Conservation (phyloP, 106 monocot species). For the Xerophyta viscosa region DNA sequence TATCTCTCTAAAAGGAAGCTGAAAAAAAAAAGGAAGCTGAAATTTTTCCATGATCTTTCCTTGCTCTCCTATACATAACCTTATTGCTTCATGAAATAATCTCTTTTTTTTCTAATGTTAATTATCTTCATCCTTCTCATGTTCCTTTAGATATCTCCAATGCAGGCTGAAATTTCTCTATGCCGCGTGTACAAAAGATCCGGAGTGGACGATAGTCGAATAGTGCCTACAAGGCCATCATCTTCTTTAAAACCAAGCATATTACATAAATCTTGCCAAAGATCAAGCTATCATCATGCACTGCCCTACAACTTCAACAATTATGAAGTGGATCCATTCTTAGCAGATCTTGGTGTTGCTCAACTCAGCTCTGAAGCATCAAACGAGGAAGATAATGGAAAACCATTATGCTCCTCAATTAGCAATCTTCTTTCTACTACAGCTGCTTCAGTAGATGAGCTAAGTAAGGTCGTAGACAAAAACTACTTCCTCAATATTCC, state of each 20-base stretch:
- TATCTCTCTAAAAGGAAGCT: too few species aligned
- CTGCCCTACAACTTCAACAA: constrained; percentile 1
- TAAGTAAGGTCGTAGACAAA: constrained; percentile 20
- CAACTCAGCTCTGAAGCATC: constrained; percentile 15
- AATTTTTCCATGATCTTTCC: too few species aligned
- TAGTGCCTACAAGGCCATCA: constrained; percentile 9
- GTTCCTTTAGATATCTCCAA: too few species aligned
- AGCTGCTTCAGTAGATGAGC: constrained; percentile 29
- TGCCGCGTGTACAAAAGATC: constrained; percentile 53
- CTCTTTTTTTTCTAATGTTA: too few species aligned
- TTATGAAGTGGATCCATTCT: too few species aligned
- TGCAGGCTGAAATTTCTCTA: constrained; percentile 46
- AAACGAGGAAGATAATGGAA: constrained; percentile 20
- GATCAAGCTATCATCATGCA: not conserved
- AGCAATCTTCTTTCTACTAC: constrained; percentile 9
- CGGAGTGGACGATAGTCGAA: constrained; percentile 21
- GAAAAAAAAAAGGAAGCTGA: too few species aligned
- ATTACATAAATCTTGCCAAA: not conserved
- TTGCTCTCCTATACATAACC: too few species aligned
- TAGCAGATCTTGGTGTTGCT: not conserved
- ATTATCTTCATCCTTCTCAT: too few species aligned
- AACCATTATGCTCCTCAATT: constrained; percentile 2
- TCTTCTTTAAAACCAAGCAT: not conserved
- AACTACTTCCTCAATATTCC: constrained; percentile 4
- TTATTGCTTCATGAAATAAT: too few species aligned